Evolutionary conservation across 805 yeast genomes (phyloP).

Genomic region (Sugiyamaella qingdaonensis): DNA sequence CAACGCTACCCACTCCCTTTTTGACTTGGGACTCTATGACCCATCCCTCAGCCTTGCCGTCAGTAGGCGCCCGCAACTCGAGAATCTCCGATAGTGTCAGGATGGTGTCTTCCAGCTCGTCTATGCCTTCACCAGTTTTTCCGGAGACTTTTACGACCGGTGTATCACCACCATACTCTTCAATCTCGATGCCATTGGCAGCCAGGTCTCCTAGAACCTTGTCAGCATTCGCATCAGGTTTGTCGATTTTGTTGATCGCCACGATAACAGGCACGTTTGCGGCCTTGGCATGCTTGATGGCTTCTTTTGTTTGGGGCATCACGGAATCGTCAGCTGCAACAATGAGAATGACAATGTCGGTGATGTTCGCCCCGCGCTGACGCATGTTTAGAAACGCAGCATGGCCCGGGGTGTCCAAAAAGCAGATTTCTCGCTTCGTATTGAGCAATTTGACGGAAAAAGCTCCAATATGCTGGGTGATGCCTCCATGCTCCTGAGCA

Average conservation of each 20-base stretch:
- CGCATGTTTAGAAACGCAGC: conserved; percentile 96
- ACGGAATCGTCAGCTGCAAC: conserved; percentile 98
- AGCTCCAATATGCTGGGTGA: conserved; percentile 97
- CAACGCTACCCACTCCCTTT: conserved; percentile 78
- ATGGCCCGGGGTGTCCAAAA: conserved; percentile 96
- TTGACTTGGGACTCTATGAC: conserved; percentile 79
- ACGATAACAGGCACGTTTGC: conserved; percentile 82
- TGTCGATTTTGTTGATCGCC: conserved; percentile 90
- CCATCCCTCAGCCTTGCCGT: conserved; percentile 71
- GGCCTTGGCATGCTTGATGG: conserved; percentile 84
- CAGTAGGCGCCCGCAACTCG: conserved; percentile 58
- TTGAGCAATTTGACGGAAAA: conserved; percentile 79
- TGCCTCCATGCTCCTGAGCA: conserved; percentile 87
- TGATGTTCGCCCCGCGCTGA: conserved; percentile 90
- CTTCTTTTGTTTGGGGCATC: conserved; percentile 96
- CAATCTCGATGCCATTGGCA: conserved; percentile 73
- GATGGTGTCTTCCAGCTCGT: conserved; percentile 82
- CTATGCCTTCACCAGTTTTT: conserved; percentile 85
- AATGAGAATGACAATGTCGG: conserved; percentile 87
- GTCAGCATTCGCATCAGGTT: conserved; percentile 67
- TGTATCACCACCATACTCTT: conserved; percentile 92
- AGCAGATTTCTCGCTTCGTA: conserved; percentile 74
- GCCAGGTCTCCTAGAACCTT: conserved; percentile 76
- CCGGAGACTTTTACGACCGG: conserved; percentile 88
- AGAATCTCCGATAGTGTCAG: conserved; percentile 77